Percentiles rank a stretch among this genome's conserved stretches.
phyloP scores from a whole-genome alignment of 441 rosid species.

The Aquilaria agallochum region DNA sequence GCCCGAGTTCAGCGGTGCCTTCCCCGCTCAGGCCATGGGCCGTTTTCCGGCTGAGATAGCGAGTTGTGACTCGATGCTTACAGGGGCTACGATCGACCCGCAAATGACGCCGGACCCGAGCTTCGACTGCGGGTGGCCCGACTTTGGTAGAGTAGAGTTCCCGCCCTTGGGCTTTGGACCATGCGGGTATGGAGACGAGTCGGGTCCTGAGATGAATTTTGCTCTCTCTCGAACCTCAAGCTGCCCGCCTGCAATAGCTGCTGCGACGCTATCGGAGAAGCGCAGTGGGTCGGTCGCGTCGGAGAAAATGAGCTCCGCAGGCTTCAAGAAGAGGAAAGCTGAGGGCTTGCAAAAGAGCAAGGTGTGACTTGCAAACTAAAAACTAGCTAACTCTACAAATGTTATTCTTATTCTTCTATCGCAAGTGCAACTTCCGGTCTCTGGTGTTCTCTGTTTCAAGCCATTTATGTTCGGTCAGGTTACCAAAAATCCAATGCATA shows the following conservation, averaged over 20 bases:
- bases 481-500: too few relatives aligned
- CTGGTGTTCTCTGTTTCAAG: background rate
- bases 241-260: conserved; percentile 29
- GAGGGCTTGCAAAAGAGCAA: conserved; percentile 12
- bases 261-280: conserved; percentile 17
- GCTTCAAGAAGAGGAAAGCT: conserved; percentile 44
- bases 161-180: conserved; percentile 8
- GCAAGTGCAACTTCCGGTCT: too few relatives aligned
- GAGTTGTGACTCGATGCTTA: conserved; percentile 2
- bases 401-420: background rate
- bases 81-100: conserved; percentile 8
- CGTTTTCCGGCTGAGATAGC: conserved; percentile 32
- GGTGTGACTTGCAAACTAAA: background rate
- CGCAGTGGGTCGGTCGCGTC: conserved; percentile 21
- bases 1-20: conserved; percentile 27
- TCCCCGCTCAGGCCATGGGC: conserved; percentile 20
- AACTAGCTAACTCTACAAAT: background rate
- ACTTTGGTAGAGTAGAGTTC: conserved; percentile 23
- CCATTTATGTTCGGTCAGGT: too few relatives aligned
- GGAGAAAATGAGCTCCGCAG: conserved; percentile 23
- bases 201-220: conserved; percentile 23
- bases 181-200: conserved; percentile 18
- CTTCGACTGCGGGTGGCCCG: conserved; percentile 35
- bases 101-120: conserved; percentile 44
- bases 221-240: conserved; percentile 32